Evolutionary conservation across 2,329 filamentous ascomycete species (phyloP).

Genomic region (Rhynchosporium secalis): DNA sequence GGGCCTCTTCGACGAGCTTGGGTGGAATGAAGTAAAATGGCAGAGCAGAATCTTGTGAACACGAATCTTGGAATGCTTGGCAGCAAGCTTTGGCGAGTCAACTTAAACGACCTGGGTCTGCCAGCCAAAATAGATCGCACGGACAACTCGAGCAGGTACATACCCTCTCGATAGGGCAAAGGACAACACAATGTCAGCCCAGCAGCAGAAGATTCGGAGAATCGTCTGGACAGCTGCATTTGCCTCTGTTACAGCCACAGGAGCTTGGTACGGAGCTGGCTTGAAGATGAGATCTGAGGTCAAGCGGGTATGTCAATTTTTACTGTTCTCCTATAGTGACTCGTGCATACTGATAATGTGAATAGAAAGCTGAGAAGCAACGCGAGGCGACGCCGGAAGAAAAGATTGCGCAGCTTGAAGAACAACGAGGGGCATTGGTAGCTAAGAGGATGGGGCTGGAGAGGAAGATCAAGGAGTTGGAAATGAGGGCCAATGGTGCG

Average conservation of each 20-base stretch:
- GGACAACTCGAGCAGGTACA: neutral
- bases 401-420: constrained; percentile 54
- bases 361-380: constrained; percentile 47
- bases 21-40: too few relatives aligned
- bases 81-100: neutral
- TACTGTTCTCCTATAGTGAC: neutral
- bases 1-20: too few relatives aligned
- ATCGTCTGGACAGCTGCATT: constrained; percentile 56
- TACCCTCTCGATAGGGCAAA: neutral
- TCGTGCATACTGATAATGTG: neutral
- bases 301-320: constrained; percentile 46
- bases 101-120: neutral
- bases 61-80: neutral
- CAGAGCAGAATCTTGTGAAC: neutral
- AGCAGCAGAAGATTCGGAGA: constrained; percentile 46
- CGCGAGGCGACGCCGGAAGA: constrained; percentile 53
- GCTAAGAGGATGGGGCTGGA: constrained; percentile 54
- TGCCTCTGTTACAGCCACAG: constrained; percentile 56
- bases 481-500: constrained; percentile 44
- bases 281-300: constrained; percentile 54
- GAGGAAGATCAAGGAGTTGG: constrained; percentile 54
- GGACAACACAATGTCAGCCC: constrained; percentile 9
- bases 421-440: constrained; percentile 49
- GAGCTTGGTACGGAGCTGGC: constrained; percentile 60
- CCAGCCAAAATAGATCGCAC: neutral